Conservation (phyloP, 2,329 filamentous ascomycete species). For the Ascochyta fabae region DNA sequence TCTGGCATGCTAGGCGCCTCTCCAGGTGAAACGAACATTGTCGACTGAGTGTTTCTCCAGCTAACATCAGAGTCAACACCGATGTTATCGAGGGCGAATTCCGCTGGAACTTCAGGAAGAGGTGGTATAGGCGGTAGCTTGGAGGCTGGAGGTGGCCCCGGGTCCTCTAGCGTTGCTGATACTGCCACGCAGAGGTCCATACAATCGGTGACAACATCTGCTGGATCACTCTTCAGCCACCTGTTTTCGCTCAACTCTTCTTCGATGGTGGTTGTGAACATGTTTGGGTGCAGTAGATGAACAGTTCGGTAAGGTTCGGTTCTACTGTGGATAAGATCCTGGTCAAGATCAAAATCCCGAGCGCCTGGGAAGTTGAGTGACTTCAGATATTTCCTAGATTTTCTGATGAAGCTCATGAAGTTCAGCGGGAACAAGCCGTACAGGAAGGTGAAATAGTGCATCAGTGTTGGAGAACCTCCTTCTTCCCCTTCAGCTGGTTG, state of each 20-base stretch:
- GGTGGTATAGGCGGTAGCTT: constrained; percentile 58
- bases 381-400: constrained; percentile 78
- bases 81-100: constrained; percentile 44
- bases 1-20: constrained; percentile 32
- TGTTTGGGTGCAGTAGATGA: constrained; percentile 83
- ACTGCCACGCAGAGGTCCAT: constrained; percentile 68
- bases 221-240: constrained; percentile 80
- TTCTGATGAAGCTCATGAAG: constrained; percentile 84
- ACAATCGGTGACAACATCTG: constrained; percentile 81
- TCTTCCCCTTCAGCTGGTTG: constrained; percentile 66
- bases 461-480: constrained; percentile 64
- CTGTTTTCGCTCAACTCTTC: constrained; percentile 79
- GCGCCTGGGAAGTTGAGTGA: constrained; percentile 72
- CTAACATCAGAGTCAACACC: constrained; percentile 49
- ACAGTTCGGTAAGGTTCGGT: constrained; percentile 76
- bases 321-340: constrained; percentile 75
- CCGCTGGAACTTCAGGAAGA: constrained; percentile 38
- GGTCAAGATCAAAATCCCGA: constrained; percentile 79
- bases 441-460: constrained; percentile 79
- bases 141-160: constrained; percentile 55
- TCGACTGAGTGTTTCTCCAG: constrained; percentile 63
- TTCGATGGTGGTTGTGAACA: constrained; percentile 79
- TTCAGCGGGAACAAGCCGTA: constrained; percentile 86
- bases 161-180: constrained; percentile 51
- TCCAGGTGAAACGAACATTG: constrained; percentile 48